A percentile compares a stretch with the other conserved stretches of the same genome.
Evolutionary conservation across 2,329 filamentous ascomycete species (phyloP).

Genomic region (Pseudogymnoascus sp.): DNA sequence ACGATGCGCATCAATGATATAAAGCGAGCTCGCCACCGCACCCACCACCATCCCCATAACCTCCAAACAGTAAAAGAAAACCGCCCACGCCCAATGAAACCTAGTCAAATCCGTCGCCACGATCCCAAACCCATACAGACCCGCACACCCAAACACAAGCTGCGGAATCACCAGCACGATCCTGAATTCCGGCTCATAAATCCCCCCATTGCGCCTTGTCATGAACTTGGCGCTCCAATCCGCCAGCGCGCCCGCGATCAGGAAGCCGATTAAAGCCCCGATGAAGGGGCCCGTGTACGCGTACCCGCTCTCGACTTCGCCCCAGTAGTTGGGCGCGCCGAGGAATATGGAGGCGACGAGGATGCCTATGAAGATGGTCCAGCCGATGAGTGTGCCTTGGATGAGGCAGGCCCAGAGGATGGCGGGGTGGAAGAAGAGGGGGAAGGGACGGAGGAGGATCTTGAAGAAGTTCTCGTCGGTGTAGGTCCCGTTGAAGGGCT

Average conservation of each 20-base stretch:
- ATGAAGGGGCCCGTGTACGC: constrained; percentile 81
- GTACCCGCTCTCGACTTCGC: constrained; percentile 75
- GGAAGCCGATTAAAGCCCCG: constrained; percentile 71
- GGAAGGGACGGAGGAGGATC: constrained; percentile 65
- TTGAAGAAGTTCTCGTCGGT: constrained; percentile 66
- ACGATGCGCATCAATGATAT: constrained; percentile 91
- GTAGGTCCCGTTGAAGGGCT: constrained; percentile 74
- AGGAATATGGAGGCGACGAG: constrained; percentile 77
- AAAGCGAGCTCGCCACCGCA: constrained; percentile 75
- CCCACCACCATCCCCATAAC: constrained; percentile 89
- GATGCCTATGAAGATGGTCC: constrained; percentile 88
- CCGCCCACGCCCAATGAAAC: constrained; percentile 62
- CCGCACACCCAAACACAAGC: constrained; percentile 67
- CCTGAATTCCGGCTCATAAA: constrained; percentile 89
- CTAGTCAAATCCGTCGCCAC: constrained; percentile 55
- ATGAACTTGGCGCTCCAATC: constrained; percentile 66
- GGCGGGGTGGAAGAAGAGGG: constrained; percentile 75
- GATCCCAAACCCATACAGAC: constrained; percentile 78
- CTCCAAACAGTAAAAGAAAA: constrained; percentile 75
- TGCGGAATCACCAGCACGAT: constrained; percentile 78
- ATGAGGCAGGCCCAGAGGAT: constrained; percentile 75
- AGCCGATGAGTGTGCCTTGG: constrained; percentile 86
- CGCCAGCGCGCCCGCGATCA: constrained; percentile 64
- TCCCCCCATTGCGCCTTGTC: constrained; percentile 67
- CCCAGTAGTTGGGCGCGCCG: constrained; percentile 72